Conservation (phyloP, 495 filamentous ascomycete species). For the Penicillium goetzii region DNA sequence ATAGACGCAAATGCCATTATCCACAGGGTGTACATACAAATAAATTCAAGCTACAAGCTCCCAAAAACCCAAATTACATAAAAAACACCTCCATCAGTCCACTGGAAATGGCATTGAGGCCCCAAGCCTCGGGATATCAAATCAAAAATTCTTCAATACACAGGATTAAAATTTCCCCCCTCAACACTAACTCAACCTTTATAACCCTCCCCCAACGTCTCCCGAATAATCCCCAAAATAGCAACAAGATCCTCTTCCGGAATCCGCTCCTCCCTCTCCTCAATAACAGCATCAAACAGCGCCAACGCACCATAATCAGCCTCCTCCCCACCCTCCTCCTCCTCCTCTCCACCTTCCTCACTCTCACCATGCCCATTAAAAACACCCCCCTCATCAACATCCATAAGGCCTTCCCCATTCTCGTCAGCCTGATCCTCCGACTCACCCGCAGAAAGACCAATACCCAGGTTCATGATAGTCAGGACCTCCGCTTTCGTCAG, state of each 20-base stretch:
- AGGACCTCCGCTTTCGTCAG: slow-evolving; percentile 66
- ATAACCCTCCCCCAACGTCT: slow-evolving; percentile 36
- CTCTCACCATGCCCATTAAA: slow-evolving; percentile 15
- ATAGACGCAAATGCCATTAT: background rate
- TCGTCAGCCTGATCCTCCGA: slow-evolving; percentile 17
- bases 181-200: slow-evolving; percentile 17
- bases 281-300: slow-evolving; percentile 48
- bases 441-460: slow-evolving; percentile 33
- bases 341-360: slow-evolving; percentile 29
- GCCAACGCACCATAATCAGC: slow-evolving; percentile 46
- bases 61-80: background rate
- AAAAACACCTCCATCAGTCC: background rate
- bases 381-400: slow-evolving; percentile 24
- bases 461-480: slow-evolving; percentile 64
- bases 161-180: too few species aligned
- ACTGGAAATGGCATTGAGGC: slow-evolving; percentile 4
- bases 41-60: background rate
- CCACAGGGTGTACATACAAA: background rate
- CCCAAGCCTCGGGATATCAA: slow-evolving; percentile 14
- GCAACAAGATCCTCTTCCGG: slow-evolving; percentile 39
- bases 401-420: slow-evolving; percentile 30
- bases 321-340: slow-evolving; percentile 31
- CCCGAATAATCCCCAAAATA: slow-evolving; percentile 43
- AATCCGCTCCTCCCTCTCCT: slow-evolving; percentile 49
- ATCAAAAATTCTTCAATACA: background rate